Evolutionary conservation across 148 eudicot species (phyloP).

Genomic region (Cornus suecica): DNA sequence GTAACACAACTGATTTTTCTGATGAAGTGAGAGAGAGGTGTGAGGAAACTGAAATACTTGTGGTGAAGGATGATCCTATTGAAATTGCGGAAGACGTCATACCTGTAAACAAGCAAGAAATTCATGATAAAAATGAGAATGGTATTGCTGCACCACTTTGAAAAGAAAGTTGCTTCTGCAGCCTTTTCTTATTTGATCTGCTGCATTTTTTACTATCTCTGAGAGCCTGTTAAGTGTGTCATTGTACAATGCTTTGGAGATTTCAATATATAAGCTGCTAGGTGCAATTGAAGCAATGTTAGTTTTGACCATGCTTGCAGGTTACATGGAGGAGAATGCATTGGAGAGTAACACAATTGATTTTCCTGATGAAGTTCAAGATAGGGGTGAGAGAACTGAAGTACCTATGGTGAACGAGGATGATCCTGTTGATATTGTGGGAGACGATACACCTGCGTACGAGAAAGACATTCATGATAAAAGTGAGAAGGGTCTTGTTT

Average conservation of each 20-base stretch:
- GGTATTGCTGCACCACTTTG: constrained; percentile 34
- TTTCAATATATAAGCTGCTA: no score
- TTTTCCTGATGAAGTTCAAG: constrained; percentile 46
- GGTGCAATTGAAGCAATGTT: no score
- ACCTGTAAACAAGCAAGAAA: constrained; percentile 31
- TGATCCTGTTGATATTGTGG: constrained; percentile 42
- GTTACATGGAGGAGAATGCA: constrained; percentile 72
- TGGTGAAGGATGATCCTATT: constrained; percentile 39
- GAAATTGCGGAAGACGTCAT: constrained; percentile 48
- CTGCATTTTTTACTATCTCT: background rate
- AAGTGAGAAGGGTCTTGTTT: no score
- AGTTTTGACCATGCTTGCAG: no score
- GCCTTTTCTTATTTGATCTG: background rate
- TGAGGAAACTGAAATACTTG: constrained; percentile 41
- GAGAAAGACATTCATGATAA: constrained; percentile 4
- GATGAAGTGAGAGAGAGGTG: constrained; percentile 42
- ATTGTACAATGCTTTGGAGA: no score
- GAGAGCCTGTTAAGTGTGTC: no score
- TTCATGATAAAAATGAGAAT: constrained; percentile 37
- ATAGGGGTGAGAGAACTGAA: constrained; percentile 42
- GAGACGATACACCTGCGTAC: constrained; percentile 35
- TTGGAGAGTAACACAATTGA: constrained; percentile 68
- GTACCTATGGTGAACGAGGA: constrained; percentile 39
- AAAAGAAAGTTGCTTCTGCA: constrained; percentile 56
- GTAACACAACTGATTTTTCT: constrained; percentile 61